phyloP scores from a whole-genome alignment of 2,329 filamentous ascomycete genomes.

The Fusarium sp. region DNA sequence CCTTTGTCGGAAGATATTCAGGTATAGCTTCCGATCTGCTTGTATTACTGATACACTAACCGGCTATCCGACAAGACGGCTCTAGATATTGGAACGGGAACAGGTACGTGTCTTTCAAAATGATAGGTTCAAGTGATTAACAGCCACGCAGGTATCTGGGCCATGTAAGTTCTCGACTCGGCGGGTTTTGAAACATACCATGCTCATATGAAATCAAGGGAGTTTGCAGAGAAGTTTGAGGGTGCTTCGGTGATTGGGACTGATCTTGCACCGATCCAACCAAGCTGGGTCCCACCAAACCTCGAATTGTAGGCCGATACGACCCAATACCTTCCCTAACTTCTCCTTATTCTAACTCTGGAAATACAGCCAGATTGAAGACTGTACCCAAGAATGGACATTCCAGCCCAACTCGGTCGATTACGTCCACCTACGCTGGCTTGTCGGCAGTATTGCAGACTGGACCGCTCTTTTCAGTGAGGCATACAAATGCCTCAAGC shows the following conservation, averaged over 20 bases:
- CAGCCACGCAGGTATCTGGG: not conserved
- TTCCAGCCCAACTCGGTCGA: not conserved
- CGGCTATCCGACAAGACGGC: not conserved
- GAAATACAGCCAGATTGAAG: constrained; percentile 13
- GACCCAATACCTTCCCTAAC: accelerated
- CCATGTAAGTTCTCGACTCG: not conserved
- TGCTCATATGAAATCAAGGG: not conserved
- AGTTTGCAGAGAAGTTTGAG: constrained; percentile 8
- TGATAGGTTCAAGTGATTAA: accelerated
- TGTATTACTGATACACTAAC: accelerated
- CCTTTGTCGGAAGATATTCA: not conserved
- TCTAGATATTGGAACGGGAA: constrained; percentile 9
- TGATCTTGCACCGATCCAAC: constrained; percentile 13
- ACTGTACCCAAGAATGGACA: constrained; percentile 10
- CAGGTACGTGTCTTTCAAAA: not conserved
- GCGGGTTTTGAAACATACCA: accelerated
- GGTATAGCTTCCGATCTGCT: not conserved
- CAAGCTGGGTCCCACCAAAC: constrained; percentile 13
- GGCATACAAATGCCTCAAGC: not conserved
- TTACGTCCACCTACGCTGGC: constrained; percentile 19
- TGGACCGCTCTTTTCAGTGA: not conserved
- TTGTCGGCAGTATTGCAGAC: not conserved
- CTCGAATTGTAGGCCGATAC: not conserved
- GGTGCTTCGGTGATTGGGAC: not conserved
- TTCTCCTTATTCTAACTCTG: not conserved